Conservation (phyloP, 768 basidiomycete species). For the Dacryopinax primogenitus region DNA sequence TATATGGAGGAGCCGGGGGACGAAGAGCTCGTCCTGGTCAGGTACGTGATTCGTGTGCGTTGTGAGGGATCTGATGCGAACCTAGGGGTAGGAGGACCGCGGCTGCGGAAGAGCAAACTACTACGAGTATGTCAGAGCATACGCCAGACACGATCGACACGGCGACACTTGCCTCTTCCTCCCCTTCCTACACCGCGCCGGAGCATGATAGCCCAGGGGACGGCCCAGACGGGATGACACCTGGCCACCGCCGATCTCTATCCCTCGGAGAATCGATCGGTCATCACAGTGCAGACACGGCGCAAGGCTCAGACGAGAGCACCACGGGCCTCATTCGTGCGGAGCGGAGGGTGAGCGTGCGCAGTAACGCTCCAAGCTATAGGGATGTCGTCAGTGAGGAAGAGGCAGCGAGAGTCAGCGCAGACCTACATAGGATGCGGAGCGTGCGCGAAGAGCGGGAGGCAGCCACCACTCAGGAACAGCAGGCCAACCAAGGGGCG, state of each 20-base stretch:
- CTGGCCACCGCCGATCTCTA: neutral
- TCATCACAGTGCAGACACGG: neutral
- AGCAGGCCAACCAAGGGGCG: neutral
- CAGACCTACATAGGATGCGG: neutral
- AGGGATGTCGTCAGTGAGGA: neutral
- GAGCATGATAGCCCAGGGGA: neutral
- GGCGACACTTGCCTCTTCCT: neutral
- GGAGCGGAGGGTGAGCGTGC: neutral
- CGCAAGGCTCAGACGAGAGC: constrained; percentile 2
- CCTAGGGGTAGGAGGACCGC: neutral
- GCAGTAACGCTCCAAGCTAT: neutral
- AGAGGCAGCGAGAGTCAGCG: neutral
- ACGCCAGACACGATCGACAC: neutral
- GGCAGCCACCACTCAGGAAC: neutral
- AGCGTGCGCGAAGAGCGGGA: neutral
- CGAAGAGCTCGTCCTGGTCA: constrained; percentile 57
- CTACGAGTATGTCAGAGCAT: neutral
- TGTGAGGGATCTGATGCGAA: neutral
- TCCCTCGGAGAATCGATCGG: neutral
- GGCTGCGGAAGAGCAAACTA: neutral
- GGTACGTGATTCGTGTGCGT: constrained; percentile 24
- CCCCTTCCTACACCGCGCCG: neutral
- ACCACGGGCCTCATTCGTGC: neutral
- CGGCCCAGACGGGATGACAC: neutral
- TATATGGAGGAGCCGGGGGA: constrained; percentile 81